A percentile compares a stretch with the other conserved stretches of the same genome.
These are phyloP conservation scores for Ceratobasidium sp. DNA, from an alignment of 1,284 basidiomycete species.

Conservation along the genomic window DNA sequence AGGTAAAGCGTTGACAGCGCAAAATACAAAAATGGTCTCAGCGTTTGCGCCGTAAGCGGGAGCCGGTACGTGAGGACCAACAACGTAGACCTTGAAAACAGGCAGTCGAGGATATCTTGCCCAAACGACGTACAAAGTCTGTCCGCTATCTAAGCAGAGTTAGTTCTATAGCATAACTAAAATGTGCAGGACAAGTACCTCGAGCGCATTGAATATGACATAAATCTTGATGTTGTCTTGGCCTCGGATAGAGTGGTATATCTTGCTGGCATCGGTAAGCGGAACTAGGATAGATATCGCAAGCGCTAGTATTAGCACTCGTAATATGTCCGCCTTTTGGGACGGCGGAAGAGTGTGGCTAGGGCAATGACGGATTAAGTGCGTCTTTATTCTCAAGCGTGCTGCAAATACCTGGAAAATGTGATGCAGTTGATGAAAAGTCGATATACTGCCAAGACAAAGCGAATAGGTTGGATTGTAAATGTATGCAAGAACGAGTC, in stretches of 20 bases:
- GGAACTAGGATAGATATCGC: conserved; percentile 80
- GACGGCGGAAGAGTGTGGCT: conserved; percentile 69
- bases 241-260: conserved; percentile 98
- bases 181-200: conserved; percentile 58
- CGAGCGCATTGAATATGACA: conserved; percentile 98
- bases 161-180: neutral
- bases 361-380: neutral
- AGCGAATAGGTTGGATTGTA: conserved; percentile 95
- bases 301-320: conserved; percentile 76
- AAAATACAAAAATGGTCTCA: conserved; percentile 88
- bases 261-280: conserved; percentile 94
- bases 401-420: conserved; percentile 40
- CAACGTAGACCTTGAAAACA: conserved; percentile 92
- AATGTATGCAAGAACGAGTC: conserved; percentile 99
- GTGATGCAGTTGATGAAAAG: conserved; percentile 56
- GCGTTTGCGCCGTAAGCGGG: conserved; percentile 63
- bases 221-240: conserved; percentile 99
- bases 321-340: conserved; percentile 90
- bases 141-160: conserved; percentile 80
- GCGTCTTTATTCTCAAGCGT: neutral
- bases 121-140: conserved; percentile 95
- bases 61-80: conserved; percentile 71
- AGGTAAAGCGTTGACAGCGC: conserved; percentile 83
- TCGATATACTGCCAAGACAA: conserved; percentile 68
- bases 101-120: conserved; percentile 94